Percentiles rank a stretch among this genome's conserved stretches.
Evolutionary conservation across 2,329 filamentous ascomycete genomes (phyloP).

Genomic region (Phialophora expanda): DNA sequence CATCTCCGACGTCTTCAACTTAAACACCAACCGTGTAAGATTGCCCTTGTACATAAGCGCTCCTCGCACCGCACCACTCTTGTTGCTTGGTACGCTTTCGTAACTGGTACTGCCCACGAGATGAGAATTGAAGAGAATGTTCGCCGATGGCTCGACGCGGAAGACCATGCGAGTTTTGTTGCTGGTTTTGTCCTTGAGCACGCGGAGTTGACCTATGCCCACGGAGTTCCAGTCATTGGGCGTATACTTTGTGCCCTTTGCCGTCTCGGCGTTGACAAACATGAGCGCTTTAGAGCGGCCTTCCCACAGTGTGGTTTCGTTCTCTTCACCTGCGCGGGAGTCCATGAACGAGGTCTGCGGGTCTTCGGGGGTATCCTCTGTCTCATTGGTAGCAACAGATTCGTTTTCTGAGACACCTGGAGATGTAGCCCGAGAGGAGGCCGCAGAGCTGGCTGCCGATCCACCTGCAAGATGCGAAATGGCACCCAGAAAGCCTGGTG

Average conservation of each 20-base stretch:
- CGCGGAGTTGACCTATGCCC: slow-evolving; percentile 72
- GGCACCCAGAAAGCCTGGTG: slow-evolving; percentile 40
- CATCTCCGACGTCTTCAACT: slow-evolving; percentile 37
- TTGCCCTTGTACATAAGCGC: slow-evolving; percentile 35
- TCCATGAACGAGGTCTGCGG: slow-evolving; percentile 71
- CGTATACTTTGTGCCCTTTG: slow-evolving; percentile 46
- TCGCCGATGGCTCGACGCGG: slow-evolving; percentile 75
- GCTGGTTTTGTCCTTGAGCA: slow-evolving; percentile 75
- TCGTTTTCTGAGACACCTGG: slow-evolving; percentile 53
- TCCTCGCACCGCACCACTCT: slow-evolving; percentile 38
- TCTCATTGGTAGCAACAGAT: slow-evolving; percentile 48
- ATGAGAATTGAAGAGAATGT: slow-evolving; percentile 73
- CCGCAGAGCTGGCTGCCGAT: slow-evolving; percentile 45
- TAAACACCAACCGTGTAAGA: slow-evolving; percentile 37
- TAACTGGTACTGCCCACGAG: slow-evolving; percentile 67
- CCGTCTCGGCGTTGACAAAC: slow-evolving; percentile 57
- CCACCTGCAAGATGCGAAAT: slow-evolving; percentile 40
- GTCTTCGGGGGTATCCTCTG: slow-evolving; percentile 60
- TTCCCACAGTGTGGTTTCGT: slow-evolving; percentile 73
- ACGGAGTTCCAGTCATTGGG: slow-evolving; percentile 67
- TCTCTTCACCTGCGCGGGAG: slow-evolving; percentile 70
- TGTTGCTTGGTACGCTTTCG: slow-evolving; percentile 29
- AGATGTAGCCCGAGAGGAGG: slow-evolving; percentile 53
- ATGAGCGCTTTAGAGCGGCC: slow-evolving; percentile 72
- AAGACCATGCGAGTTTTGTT: slow-evolving; percentile 71